Conservation (phyloP, 2,329 filamentous ascomycete genomes). For the Arachnopeziza araneosa region DNA sequence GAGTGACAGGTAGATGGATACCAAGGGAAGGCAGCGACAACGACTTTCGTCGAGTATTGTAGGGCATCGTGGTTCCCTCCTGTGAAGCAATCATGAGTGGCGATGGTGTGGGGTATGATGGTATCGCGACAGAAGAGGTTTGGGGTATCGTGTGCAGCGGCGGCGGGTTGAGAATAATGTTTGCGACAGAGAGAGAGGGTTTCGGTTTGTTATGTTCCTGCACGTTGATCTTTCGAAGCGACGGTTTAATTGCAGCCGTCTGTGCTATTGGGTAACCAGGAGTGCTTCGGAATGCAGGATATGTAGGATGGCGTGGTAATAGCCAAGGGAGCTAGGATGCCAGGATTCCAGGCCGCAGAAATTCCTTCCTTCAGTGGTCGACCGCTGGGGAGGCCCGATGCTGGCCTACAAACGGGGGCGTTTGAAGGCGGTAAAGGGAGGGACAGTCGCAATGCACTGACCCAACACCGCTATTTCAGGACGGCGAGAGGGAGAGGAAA, state of each 20-base stretch:
- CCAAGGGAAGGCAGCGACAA: conserved; percentile 88
- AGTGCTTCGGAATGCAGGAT: conserved; percentile 4
- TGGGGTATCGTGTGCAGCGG: conserved; percentile 2
- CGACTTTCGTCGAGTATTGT: conserved; percentile 96
- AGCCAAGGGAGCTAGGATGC: conserved; percentile 1
- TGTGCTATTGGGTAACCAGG: not conserved
- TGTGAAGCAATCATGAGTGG: conserved; percentile 12
- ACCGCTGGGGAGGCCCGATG: not conserved
- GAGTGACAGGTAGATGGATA: conserved; percentile 73
- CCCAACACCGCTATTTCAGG: conserved; percentile 8
- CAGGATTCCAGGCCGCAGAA: conserved; percentile 4
- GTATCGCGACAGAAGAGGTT: conserved; percentile 2
- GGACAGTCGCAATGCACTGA: not conserved
- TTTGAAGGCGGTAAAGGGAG: conserved; percentile 8
- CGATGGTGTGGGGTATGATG: not conserved
- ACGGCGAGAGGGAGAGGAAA: not conserved
- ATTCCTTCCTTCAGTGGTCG: not conserved
- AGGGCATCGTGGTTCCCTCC: conserved; percentile 59
- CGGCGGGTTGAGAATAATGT: conserved; percentile 6
- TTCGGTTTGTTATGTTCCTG: conserved; percentile 21
- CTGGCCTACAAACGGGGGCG: conserved; percentile 2
- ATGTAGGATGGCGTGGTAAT: conserved; percentile 2
- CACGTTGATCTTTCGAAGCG: conserved; percentile 4
- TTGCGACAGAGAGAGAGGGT: conserved; percentile 17
- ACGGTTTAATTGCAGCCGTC: conserved; percentile 1